Evolutionary conservation across 2,329 filamentous ascomycete genomes (phyloP).

Genomic region (Sporothrix humicola): DNA sequence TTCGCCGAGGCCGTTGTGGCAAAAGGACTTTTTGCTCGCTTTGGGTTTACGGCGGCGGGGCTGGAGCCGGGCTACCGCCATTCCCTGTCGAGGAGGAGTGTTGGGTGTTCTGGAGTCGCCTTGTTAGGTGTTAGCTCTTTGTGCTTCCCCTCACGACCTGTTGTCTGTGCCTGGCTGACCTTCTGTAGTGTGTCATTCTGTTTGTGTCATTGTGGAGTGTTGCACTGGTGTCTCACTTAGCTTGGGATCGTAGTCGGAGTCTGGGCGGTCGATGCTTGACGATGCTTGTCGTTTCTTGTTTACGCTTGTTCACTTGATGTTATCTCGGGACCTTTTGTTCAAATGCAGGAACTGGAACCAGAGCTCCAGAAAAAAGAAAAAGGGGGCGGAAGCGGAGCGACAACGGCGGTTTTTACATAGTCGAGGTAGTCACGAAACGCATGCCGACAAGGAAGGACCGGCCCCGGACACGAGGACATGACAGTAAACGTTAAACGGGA

Average conservation of each 20-base stretch:
- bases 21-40: conserved; percentile 36
- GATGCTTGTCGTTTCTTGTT: not conserved
- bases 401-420: not conserved
- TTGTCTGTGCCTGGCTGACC: not conserved
- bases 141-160: not conserved
- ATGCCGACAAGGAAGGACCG: not conserved
- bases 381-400: not conserved
- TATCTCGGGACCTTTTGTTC: conserved; percentile 29
- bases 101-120: too few species aligned
- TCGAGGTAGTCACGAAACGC: not conserved
- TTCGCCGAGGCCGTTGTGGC: conserved; percentile 6
- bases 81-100: too few species aligned
- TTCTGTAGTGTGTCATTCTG: too few species aligned
- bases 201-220: not conserved
- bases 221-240: not conserved
- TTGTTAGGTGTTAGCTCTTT: not conserved
- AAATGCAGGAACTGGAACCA: conserved; percentile 18
- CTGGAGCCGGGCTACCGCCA: not conserved
- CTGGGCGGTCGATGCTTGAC: too few species aligned
- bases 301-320: not conserved
- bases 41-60: conserved; percentile 34
- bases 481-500: not conserved
- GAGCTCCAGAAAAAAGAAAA: not conserved
- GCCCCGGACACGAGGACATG: not conserved
- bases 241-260: too few species aligned